These are phyloP conservation scores for Fusarium stilboides DNA, from an alignment of 2,329 filamentous ascomycete species.

Conservation along the genomic window DNA sequence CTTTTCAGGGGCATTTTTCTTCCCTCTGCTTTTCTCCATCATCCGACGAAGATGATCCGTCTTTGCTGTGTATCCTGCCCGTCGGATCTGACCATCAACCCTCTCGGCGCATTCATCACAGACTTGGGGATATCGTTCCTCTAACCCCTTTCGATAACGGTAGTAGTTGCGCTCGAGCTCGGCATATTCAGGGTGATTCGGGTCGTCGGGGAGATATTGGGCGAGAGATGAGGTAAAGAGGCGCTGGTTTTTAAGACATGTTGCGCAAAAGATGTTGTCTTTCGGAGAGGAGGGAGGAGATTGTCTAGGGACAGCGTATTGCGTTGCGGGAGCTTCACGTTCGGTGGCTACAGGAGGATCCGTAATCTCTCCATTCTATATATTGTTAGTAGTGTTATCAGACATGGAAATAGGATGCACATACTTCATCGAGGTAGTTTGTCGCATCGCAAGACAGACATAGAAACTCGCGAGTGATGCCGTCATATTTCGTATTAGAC, in stretches of 20 bases:
- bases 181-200: slow-evolving; percentile 76
- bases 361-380: slow-evolving; percentile 86
- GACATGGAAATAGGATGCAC: rapidly evolving
- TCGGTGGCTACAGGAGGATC: slow-evolving; percentile 80
- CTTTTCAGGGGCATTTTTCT: slow-evolving; percentile 45
- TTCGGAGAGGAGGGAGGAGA: slow-evolving; percentile 29
- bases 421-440: slow-evolving; percentile 90
- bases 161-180: slow-evolving; percentile 79
- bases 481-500: slow-evolving; percentile 72
- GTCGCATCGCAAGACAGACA: slow-evolving; percentile 86
- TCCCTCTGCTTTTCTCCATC: slow-evolving; percentile 74
- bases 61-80: slow-evolving; percentile 84
- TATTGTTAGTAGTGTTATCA: slow-evolving; percentile 12
- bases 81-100: slow-evolving; percentile 78
- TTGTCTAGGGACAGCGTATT: slow-evolving; percentile 64
- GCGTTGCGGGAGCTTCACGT: slow-evolving; percentile 58
- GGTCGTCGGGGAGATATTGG: slow-evolving; percentile 80
- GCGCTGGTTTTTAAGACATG: slow-evolving; percentile 90
- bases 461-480: slow-evolving; percentile 74
- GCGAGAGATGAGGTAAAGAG: slow-evolving; percentile 82
- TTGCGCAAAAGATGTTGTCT: slow-evolving; percentile 75
- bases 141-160: slow-evolving; percentile 79
- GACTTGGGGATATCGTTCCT: slow-evolving; percentile 89
- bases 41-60: slow-evolving; percentile 84
- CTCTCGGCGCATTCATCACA: slow-evolving; percentile 84